Percentiles rank a stretch among this genome's conserved stretches.
phyloP scores from a whole-genome alignment of 208 protist genomes.

The Acanthamoeba lenticulata region DNA sequence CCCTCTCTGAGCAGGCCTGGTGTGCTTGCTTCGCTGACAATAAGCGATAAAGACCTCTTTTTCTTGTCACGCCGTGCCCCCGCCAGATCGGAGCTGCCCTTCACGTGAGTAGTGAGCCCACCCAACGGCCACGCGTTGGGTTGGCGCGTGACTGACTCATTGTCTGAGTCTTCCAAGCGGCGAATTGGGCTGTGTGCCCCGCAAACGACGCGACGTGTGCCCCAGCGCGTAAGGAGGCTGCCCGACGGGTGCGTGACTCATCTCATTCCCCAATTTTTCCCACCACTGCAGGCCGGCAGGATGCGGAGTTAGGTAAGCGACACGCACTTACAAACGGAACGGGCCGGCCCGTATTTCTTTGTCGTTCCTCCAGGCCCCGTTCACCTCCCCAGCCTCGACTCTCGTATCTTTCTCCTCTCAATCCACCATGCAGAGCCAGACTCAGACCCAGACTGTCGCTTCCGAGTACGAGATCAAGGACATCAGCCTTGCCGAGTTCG shows the following conservation, averaged over 20 bases:
- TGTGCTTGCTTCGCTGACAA: no score
- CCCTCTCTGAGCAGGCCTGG: no score
- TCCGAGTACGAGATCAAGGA: slow-evolving; percentile 46
- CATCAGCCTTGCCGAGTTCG: slow-evolving; percentile 63
- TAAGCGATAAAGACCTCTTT: no score
- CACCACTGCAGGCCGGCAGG: neutral
- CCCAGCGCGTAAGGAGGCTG: neutral
- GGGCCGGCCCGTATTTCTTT: neutral
- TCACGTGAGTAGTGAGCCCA: no score
- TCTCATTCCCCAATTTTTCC: neutral
- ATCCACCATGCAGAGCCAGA: neutral
- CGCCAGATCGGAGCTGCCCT: no score
- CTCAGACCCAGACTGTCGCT: slow-evolving; percentile 7
- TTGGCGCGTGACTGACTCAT: no score
- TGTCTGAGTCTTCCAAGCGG: no score
- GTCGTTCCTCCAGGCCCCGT: slow-evolving; percentile 44
- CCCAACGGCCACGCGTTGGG: no score
- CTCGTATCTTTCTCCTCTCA: neutral
- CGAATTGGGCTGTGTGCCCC: no score
- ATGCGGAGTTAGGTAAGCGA: neutral
- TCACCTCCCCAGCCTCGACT: neutral
- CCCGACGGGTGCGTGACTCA: neutral
- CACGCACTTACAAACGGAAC: neutral
- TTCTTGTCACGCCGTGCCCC: no score
- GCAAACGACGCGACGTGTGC: no score